A percentile compares a stretch with the other conserved stretches of the same genome.
These are phyloP conservation scores for Panaeolus cyanescens DNA, from an alignment of 768 basidiomycete genomes.

Conservation along the genomic window DNA sequence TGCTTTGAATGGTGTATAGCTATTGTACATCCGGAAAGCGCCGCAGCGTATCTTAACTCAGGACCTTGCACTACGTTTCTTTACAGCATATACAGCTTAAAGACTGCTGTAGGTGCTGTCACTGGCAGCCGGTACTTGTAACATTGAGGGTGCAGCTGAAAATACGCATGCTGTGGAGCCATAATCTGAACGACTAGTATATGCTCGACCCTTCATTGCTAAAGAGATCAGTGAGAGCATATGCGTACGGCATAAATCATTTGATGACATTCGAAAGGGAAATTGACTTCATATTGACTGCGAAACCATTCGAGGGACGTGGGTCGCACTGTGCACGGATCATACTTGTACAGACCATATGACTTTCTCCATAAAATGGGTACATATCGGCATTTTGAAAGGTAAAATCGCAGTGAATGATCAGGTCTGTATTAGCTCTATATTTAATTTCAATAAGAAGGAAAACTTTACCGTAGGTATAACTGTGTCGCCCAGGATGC, in stretches of 20 bases:
- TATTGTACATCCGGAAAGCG: not conserved
- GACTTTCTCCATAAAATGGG: not conserved
- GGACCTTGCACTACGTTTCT: not conserved
- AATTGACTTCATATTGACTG: not conserved
- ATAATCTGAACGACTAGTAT: not conserved
- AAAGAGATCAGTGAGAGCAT: not conserved
- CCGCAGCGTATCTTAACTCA: not conserved
- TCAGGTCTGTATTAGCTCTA: not conserved
- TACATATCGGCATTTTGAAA: not conserved
- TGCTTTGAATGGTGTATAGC: too few relatives aligned
- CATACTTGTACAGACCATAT: not conserved
- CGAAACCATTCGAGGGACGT: conserved; percentile 1
- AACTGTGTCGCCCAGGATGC: not conserved
- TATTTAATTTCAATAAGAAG: not conserved
- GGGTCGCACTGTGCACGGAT: not conserved
- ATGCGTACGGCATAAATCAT: not conserved
- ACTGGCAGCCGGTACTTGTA: not conserved
- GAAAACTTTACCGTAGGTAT: not conserved
- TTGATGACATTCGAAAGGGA: not conserved
- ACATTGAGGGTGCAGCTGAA: not conserved
- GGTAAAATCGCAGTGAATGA: not conserved
- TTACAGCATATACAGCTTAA: not conserved
- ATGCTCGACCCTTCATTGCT: not conserved
- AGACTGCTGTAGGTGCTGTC: not conserved
- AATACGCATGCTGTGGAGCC: not conserved